Base-by-base conservation (phyloP, 2,329 filamentous ascomycete species). In the Tolypocladium capitatum region DNA sequence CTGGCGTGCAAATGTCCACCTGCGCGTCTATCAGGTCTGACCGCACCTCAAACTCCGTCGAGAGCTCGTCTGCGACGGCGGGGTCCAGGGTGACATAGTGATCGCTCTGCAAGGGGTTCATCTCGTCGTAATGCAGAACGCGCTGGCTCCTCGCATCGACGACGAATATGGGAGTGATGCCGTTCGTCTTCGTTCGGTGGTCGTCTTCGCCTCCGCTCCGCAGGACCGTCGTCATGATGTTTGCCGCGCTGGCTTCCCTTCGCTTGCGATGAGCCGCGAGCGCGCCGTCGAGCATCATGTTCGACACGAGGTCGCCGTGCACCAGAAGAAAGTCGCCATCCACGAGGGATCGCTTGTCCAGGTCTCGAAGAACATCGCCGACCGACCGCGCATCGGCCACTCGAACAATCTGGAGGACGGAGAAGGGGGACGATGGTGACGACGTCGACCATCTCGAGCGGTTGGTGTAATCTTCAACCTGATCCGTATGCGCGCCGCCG, bases 1-100 rank as follows among this genome's bases (percentile, higher is more conserved):
- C 92, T 0, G 91, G 90, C 1, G 92, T 97, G 67, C 91, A 97
- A 53, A 98, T 97, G 62, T 98, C 92, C 59, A 98, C 92, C 46
- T 87, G 86, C 56, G 88, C 90, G 64, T 98, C 92, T 52, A 97
- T 85, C 49, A 98, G 70, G 65, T 98, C 91, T 53, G 84, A 80
- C 35, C 90, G 81, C 20, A 96, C 73, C 56, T 94, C 88, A 45
- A 95, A 76, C 62, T 94, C 86, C 41, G 69, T 68, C 6, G 77
- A 72, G 54, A 85, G 74, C 44, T 79, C 74, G 46, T 83, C 80
- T 18, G 95, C 70, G n/a, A 95, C 72, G 34, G 87, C 82, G 2
- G 86, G 77, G 57, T 96, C 89, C 43, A 97, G 76, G 45, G 77
- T 78, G 36, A 90, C 65, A 52, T 81, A 78, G 56, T 78, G 78